Evolutionary conservation across 257 asterid species (phyloP).

Genomic region (Galeopsis tetrahit): DNA sequence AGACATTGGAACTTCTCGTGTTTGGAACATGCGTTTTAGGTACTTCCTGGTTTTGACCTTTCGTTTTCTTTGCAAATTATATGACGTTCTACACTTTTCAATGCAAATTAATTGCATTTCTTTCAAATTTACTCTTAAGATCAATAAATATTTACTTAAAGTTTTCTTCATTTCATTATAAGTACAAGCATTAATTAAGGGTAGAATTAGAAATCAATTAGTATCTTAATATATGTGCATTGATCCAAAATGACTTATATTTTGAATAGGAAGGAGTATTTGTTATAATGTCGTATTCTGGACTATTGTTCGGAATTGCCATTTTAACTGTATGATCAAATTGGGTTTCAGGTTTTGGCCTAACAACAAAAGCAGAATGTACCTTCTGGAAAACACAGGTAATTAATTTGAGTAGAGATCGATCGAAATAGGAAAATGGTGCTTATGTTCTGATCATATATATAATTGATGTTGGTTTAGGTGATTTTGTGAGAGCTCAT

Average conservation of each 20-base stretch:
- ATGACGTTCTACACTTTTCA: too few relatives aligned
- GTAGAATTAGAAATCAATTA: too few relatives aligned
- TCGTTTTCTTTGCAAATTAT: too few relatives aligned
- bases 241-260: too few relatives aligned
- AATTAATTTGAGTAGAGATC: background rate
- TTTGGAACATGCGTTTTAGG: conserved; percentile 94
- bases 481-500: conserved; percentile 66
- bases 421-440: background rate
- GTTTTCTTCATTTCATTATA: too few relatives aligned
- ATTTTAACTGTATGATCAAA: background rate
- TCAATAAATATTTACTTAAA: too few relatives aligned
- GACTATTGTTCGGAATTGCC: background rate
- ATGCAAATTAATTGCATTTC: too few relatives aligned
- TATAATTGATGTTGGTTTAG: conserved; percentile 28
- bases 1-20: conserved; percentile 83
- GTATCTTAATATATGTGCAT: too few relatives aligned
- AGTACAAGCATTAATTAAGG: too few relatives aligned
- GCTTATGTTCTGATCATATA: background rate
- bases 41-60: conserved; percentile 3
- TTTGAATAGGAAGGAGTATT: too few relatives aligned
- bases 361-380: conserved; percentile 94
- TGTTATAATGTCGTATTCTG: background rate
- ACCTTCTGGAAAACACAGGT: conserved; percentile 93
- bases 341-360: conserved; percentile 66
- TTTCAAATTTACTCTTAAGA: too few relatives aligned